These are phyloP conservation scores for Beverwykella pulmonaria DNA, from an alignment of 495 filamentous ascomycete species.

Conservation along the genomic window DNA sequence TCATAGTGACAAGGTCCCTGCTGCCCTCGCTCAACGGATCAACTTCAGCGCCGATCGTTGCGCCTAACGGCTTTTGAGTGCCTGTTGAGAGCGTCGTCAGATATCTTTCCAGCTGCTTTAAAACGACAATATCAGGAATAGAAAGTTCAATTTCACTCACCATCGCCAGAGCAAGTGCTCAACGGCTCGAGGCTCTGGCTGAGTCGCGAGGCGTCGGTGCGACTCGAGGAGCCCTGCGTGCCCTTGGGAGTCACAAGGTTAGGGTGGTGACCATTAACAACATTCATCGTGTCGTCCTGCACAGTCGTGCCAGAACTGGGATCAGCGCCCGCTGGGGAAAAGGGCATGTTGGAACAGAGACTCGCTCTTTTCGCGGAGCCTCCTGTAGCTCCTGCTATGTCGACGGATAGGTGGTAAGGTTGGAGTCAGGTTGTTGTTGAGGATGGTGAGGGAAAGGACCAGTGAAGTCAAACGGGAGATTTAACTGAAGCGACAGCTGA, in stretches of 20 bases:
- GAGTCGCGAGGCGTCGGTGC: conserved; percentile 1
- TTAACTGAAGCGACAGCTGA: background rate
- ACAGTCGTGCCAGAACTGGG: background rate
- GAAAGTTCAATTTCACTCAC: background rate
- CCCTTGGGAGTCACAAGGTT: background rate
- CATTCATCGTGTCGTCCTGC: background rate
- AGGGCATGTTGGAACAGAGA: background rate
- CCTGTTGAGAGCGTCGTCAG: no score
- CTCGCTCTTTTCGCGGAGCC: background rate
- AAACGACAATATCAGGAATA: background rate
- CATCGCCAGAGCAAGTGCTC: background rate
- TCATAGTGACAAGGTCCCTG: conserved; percentile 38
- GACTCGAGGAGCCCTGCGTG: background rate
- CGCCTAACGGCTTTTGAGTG: background rate
- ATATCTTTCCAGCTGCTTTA: no score
- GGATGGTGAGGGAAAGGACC: background rate
- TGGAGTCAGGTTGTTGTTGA: background rate
- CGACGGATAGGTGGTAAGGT: background rate
- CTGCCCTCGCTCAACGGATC: conserved; percentile 16
- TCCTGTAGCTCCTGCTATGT: background rate
- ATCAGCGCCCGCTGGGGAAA: background rate
- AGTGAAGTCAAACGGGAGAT: background rate
- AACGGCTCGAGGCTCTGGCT: conserved; percentile 7
- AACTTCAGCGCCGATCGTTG: conserved; percentile 1
- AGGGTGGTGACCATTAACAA: background rate